phyloP scores from a whole-genome alignment of 1,284 basidiomycete genomes.

The Garcileccinum viscosum region DNA sequence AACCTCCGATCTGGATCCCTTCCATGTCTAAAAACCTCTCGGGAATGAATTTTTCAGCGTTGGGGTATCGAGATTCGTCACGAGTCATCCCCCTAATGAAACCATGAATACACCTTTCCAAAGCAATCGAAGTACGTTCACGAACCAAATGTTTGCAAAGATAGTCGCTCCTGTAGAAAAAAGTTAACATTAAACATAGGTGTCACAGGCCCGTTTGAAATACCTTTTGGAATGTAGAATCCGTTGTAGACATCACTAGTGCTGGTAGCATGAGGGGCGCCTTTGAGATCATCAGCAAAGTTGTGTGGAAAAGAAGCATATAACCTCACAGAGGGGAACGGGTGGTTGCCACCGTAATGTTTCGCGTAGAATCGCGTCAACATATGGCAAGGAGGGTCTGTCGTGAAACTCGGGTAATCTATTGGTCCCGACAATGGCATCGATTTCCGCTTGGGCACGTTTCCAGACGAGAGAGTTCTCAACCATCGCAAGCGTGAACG shows the following conservation, averaged over 20 bases:
- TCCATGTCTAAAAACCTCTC: conserved; percentile 30
- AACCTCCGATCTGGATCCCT: no score
- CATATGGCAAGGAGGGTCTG: conserved; percentile 43
- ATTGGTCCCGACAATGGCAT: conserved; percentile 42
- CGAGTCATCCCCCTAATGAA: conserved; percentile 32
- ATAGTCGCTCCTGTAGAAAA: conserved; percentile 20
- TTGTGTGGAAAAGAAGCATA: no score
- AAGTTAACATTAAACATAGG: not conserved
- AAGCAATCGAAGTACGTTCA: not conserved
- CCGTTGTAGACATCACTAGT: conserved; percentile 32
- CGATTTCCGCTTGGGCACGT: conserved; percentile 47
- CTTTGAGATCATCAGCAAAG: conserved; percentile 12
- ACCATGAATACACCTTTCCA: not conserved
- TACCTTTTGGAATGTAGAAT: conserved; percentile 38
- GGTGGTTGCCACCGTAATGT: conserved; percentile 36
- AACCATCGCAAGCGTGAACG: conserved; percentile 46
- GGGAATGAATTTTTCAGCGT: conserved; percentile 30
- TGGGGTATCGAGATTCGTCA: conserved; percentile 28
- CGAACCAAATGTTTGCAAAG: conserved; percentile 33
- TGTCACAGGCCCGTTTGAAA: not conserved
- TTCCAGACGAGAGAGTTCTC: conserved; percentile 39
- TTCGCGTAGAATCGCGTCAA: conserved; percentile 48
- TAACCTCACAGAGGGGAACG: conserved; percentile 28
- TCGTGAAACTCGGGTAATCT: conserved; percentile 49
- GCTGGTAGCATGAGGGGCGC: conserved; percentile 20